A percentile compares a stretch with the other conserved stretches of the same genome.
These are phyloP conservation scores for Capronia epimyces DNA, from an alignment of 2,329 filamentous ascomycete species.

Conservation along the genomic window DNA sequence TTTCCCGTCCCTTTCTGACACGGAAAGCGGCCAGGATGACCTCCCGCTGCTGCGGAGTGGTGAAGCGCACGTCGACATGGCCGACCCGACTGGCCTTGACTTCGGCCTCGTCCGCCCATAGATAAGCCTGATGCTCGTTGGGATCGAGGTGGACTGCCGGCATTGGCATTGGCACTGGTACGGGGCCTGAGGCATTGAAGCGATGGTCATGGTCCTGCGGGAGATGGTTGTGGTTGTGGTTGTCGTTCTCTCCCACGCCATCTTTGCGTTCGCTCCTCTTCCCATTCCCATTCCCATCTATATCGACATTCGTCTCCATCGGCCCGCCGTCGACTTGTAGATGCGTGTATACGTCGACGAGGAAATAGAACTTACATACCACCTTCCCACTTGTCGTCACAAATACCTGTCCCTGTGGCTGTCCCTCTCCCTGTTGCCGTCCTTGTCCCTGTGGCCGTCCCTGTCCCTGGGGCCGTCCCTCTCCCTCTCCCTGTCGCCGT, in stretches of 20 bases:
- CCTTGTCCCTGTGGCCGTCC: too few relatives aligned
- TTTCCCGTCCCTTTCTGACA: neutral
- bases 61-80: constrained; percentile 13
- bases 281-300: neutral
- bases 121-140: constrained; percentile 35
- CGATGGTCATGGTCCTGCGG: too few relatives aligned
- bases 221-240: too few relatives aligned
- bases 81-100: constrained; percentile 21
- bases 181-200: too few relatives aligned
- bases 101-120: constrained; percentile 39
- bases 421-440: too few relatives aligned
- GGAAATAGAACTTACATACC: constrained; percentile 37
- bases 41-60: constrained; percentile 7
- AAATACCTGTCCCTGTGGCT: constrained; percentile 22
- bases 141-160: constrained; percentile 34
- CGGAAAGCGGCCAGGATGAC: constrained; percentile 13
- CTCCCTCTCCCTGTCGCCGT: too few relatives aligned
- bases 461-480: too few relatives aligned
- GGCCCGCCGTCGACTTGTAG: neutral
- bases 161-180: too few relatives aligned
- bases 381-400: constrained; percentile 17
- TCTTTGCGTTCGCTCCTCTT: neutral
- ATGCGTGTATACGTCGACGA: constrained; percentile 35
- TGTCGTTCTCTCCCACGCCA: too few relatives aligned
- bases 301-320: neutral